Evolutionary conservation across 1,139 yeast genomes (phyloP).

Genomic region (Zygosaccharomyces sapae): DNA sequence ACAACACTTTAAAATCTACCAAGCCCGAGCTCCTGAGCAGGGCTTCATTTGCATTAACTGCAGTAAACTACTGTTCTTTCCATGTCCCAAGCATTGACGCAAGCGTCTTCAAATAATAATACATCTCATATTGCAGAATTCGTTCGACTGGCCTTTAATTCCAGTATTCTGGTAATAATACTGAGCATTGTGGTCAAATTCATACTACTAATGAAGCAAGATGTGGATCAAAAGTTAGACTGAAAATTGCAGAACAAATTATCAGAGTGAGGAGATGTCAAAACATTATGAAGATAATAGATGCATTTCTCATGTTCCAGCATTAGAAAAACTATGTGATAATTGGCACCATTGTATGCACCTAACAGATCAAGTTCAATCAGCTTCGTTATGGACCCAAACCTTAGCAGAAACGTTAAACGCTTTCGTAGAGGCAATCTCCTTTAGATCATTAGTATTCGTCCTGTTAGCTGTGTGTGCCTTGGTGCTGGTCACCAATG

Average conservation of each 20-base stretch:
- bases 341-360: slow-evolving; percentile 61
- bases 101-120: background rate
- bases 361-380: slow-evolving; percentile 37
- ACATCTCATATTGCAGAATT: slow-evolving; percentile 32
- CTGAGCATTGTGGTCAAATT: slow-evolving; percentile 45
- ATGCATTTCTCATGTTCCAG: slow-evolving; percentile 58
- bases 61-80: background rate
- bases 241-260: slow-evolving; percentile 25
- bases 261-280: slow-evolving; percentile 49
- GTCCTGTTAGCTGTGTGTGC: slow-evolving; percentile 35
- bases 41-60: background rate
- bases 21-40: background rate
- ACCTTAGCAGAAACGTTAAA: slow-evolving; percentile 59
- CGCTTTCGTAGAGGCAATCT: slow-evolving; percentile 61
- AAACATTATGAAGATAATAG: slow-evolving; percentile 49
- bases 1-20: background rate
- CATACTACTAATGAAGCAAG: slow-evolving; percentile 47
- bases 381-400: slow-evolving; percentile 55
- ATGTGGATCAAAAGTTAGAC: slow-evolving; percentile 47
- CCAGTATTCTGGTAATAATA: slow-evolving; percentile 43
- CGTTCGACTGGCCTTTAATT: slow-evolving; percentile 50
- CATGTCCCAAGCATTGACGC: background rate
- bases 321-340: slow-evolving; percentile 51
- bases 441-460: slow-evolving; percentile 51
- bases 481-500: slow-evolving; percentile 34